Base-by-base conservation (phyloP, 768 basidiomycete species). In the Boletus fagicola region DNA sequence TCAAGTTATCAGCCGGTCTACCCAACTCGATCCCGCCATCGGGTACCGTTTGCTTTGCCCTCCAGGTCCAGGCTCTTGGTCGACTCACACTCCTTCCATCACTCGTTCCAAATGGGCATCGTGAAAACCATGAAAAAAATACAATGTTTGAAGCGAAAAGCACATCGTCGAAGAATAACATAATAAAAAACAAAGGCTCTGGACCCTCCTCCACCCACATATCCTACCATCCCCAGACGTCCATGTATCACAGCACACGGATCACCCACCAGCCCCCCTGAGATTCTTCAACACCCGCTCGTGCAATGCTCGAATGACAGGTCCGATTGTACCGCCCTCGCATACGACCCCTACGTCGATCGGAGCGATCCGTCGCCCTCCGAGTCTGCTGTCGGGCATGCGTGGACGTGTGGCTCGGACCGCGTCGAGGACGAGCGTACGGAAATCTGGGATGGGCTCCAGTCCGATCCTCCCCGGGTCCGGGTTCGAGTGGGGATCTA, bases 321-420 rank as follows among this genome's bases (percentile, higher is more conserved):
- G 71, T 28, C 76, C 72, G 6, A 87, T 79, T 31, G 76, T 69
- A 26, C 59, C 61, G 7, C 78, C 74, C 38, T 82, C 79, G 62
- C 88, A 90, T 5, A 90, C 74, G 1, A 88, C 74, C 0, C 88
- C 88, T 5, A 85, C 74, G 53, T 84, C 83, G 49, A 90, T 72
- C 0, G 80, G 74, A 6, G 82, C 83, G 51, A 88, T 75, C 22
- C 77, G 76, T 36, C 61, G 68, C 57, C 72, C 36, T 74, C 54
- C 60, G 13, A 16, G 13, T 1, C 57, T 60, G 20, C 38, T 51
- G 2, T 62, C 59, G 0, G 59, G 16, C 2, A 22, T 43, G 3
- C 38, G 59, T n/a, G 62, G 59, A 10, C 65, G 65, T 1, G 64
- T 65, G 16, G 53, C 77, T 42, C 73, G 75, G n/a, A 87, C 78